phyloP scores from a whole-genome alignment of 371 early-diverging fungal species.

The Neoconidiobolus thromboides region DNA sequence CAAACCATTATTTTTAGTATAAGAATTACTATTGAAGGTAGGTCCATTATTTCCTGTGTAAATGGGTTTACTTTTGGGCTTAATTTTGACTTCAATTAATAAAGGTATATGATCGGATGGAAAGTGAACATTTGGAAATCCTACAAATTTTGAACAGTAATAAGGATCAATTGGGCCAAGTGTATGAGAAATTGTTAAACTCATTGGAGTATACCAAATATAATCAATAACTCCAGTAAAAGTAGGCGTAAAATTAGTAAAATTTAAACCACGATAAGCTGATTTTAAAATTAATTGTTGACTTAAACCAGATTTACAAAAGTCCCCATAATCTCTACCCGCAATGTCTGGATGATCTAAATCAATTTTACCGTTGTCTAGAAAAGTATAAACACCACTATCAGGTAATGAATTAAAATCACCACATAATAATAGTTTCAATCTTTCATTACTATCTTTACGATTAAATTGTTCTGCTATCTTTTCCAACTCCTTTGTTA shows the following conservation, averaged over 20 bases:
- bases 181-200: conserved; percentile 59
- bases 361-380: conserved; percentile 40
- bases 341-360: conserved; percentile 74
- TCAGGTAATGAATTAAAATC: conserved; percentile 93
- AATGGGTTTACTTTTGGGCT: conserved; percentile 6
- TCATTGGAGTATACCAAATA: conserved; percentile 76
- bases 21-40: neutral
- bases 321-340: conserved; percentile 62
- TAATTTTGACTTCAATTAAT: conserved; percentile 13
- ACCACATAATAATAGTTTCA: conserved; percentile 69
- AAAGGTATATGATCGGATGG: conserved; percentile 70
- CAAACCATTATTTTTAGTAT: too few species aligned
- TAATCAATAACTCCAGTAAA: conserved; percentile 94
- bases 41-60: conserved; percentile 3
- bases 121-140: conserved; percentile 87
- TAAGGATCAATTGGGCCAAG: conserved; percentile 70
- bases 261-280: conserved; percentile 57
- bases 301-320: conserved; percentile 60
- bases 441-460: conserved; percentile 13
- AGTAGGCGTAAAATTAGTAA: conserved; percentile 88
- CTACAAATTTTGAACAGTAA: conserved; percentile 59
- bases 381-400: conserved; percentile 84
- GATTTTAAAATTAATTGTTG: conserved; percentile 66
- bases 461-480: conserved; percentile 25
- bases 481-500: conserved; percentile 79